These are phyloP conservation scores for Rhizopogon salebrosus DNA, from an alignment of 768 basidiomycete species.

Conservation along the genomic window DNA sequence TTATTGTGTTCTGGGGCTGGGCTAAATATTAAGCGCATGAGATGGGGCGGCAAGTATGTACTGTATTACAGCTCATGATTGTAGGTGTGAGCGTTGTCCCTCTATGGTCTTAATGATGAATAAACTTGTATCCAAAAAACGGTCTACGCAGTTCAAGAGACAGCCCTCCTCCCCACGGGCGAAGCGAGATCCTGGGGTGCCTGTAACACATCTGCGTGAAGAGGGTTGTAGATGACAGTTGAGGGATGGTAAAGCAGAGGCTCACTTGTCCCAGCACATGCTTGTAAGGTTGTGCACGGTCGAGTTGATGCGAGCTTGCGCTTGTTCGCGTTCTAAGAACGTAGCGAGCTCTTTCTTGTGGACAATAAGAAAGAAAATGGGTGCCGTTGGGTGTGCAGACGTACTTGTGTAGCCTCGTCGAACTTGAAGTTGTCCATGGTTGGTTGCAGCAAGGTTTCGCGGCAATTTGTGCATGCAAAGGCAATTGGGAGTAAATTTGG, in stretches of 20 bases:
- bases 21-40: not conserved
- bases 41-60: not conserved
- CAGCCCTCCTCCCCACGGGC: slow-evolving; percentile 77
- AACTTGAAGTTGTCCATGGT: slow-evolving; percentile 51
- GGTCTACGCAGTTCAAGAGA: slow-evolving; percentile 83
- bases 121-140: slow-evolving; percentile 84
- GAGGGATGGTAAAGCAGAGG: slow-evolving; percentile 5
- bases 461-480: not conserved
- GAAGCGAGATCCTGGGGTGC: slow-evolving; percentile 73
- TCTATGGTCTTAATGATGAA: slow-evolving; percentile 71
- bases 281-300: slow-evolving; percentile 74
- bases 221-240: slow-evolving; percentile 5
- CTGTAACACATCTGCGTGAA: slow-evolving; percentile 65
- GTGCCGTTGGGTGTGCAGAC: slow-evolving; percentile 1
- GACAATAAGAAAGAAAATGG: slow-evolving; percentile 5
- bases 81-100: slow-evolving; percentile 36
- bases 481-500: slow-evolving; percentile 15
- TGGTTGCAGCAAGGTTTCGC: not conserved
- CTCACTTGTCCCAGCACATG: slow-evolving; percentile 92
- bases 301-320: slow-evolving; percentile 63
- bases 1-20: slow-evolving; percentile 1
- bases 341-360: slow-evolving; percentile 73
- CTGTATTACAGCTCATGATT: slow-evolving; percentile 14
- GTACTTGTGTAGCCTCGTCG: slow-evolving; percentile 74
- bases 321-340: slow-evolving; percentile 81